phyloP scores from a whole-genome alignment of 495 filamentous ascomycete genomes.

The Daldinia decipiens region DNA sequence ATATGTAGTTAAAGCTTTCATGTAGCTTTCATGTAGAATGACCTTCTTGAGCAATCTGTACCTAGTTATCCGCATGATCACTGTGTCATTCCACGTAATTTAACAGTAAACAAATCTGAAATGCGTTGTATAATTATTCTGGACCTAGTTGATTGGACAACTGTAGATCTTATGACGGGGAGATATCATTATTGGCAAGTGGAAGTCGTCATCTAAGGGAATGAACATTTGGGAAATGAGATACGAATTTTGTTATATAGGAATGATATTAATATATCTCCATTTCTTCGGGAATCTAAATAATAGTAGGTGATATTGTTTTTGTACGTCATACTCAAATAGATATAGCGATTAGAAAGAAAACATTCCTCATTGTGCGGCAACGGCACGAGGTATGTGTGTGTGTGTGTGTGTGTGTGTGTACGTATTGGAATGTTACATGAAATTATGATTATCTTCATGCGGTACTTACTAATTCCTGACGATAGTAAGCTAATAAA shows the following conservation, averaged over 20 bases:
- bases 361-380: not conserved
- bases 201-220: not conserved
- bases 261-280: not conserved
- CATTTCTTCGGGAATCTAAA: not conserved
- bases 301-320: not conserved
- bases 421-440: not conserved
- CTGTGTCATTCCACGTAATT: not conserved
- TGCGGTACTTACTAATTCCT: not conserved
- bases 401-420: not conserved
- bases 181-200: not conserved
- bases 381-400: not conserved
- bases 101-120: not conserved
- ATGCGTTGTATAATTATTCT: not conserved
- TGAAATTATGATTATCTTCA: conserved; percentile 3
- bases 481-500: not conserved
- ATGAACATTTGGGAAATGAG: not conserved
- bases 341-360: not conserved
- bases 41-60: not conserved
- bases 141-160: not conserved
- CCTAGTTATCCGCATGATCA: not conserved
- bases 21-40: conserved; percentile 36
- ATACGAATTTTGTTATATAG: not conserved
- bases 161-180: not conserved
- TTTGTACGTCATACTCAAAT: not conserved
- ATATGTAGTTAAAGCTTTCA: no score